A percentile compares a stretch with the other conserved stretches of the same genome.
These are phyloP conservation scores for Candida glucosophila DNA, from an alignment of 1,139 yeast species.

Conservation along the genomic window DNA sequence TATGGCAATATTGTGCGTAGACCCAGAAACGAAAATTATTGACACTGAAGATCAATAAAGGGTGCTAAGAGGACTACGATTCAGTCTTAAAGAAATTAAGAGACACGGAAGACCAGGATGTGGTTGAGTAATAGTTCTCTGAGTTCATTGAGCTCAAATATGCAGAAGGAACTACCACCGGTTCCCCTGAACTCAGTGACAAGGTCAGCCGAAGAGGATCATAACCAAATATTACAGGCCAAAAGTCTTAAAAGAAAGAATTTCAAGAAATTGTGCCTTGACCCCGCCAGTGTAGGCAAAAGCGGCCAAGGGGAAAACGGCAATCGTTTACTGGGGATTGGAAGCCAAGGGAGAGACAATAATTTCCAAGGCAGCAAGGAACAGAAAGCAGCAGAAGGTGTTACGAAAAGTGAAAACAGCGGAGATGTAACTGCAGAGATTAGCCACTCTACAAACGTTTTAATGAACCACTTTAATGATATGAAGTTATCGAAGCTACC, in stretches of 20 bases:
- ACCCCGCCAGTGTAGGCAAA: conserved; percentile 9
- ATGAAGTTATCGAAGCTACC: conserved; percentile 12
- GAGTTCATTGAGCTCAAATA: conserved; percentile 18
- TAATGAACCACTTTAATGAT: conserved; percentile 23
- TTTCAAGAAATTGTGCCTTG: conserved; percentile 59
- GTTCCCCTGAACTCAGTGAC: conserved; percentile 24
- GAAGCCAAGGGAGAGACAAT: too few relatives aligned
- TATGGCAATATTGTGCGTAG: too few relatives aligned
- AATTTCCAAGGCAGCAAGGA: conserved; percentile 4
- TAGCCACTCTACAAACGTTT: conserved; percentile 14
- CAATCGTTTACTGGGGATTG: background rate
- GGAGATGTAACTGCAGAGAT: conserved; percentile 23
- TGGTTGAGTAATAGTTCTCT: too few relatives aligned
- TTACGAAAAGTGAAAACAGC: conserved; percentile 14
- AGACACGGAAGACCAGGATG: too few relatives aligned
- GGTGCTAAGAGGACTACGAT: too few relatives aligned
- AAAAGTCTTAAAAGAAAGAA: conserved; percentile 67
- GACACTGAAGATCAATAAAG: too few relatives aligned
- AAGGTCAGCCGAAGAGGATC: too few relatives aligned
- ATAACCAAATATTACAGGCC: conserved; percentile 28
- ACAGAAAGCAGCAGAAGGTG: conserved; percentile 1
- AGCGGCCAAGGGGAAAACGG: background rate
- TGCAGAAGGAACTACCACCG: conserved; percentile 34
- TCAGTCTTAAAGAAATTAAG: too few relatives aligned
- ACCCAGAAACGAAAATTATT: too few relatives aligned